A percentile compares a stretch with the other conserved stretches of the same genome.
Evolutionary conservation across 495 filamentous ascomycete genomes (phyloP).

Genomic region (Hypoxylon lienhwacheense): DNA sequence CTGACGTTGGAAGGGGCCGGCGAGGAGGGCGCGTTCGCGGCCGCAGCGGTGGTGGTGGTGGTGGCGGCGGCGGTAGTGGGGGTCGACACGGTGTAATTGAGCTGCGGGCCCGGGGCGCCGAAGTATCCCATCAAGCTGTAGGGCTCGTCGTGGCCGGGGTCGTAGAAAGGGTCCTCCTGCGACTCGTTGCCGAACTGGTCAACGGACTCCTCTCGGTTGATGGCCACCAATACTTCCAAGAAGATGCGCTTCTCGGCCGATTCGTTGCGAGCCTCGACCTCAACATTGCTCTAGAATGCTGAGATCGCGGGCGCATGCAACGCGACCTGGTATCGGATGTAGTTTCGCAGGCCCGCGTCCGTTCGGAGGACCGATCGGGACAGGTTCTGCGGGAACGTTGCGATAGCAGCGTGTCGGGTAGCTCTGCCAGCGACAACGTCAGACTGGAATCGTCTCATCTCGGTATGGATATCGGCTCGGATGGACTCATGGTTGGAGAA

Average conservation of each 20-base stretch:
- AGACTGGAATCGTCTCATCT: conserved; percentile 12
- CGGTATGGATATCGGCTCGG: conserved; percentile 6
- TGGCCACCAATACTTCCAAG: neutral
- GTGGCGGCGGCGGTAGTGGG: neutral
- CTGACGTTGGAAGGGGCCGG: neutral
- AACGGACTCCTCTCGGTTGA: conserved; percentile 2
- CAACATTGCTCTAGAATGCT: conserved; percentile 21
- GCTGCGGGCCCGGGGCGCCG: too few species aligned
- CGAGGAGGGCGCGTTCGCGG: neutral
- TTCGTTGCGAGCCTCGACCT: conserved; percentile 12
- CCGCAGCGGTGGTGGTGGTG: neutral
- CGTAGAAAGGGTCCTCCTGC: conserved; percentile 25
- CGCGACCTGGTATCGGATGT: conserved; percentile 16
- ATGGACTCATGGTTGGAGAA: conserved; percentile 8
- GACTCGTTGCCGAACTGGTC: neutral
- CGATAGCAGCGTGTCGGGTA: neutral
- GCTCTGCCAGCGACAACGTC: neutral
- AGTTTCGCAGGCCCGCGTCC: conserved; percentile 4
- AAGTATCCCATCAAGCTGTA: too few species aligned
- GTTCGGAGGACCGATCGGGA: neutral
- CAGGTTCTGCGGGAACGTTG: neutral
- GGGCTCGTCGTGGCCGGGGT: neutral
- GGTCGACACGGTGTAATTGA: too few species aligned
- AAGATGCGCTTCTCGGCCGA: conserved; percentile 11
- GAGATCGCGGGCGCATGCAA: conserved; percentile 17